Evolutionary conservation across 1,284 basidiomycete species (phyloP).

Genomic region (Agaricales sp.): DNA sequence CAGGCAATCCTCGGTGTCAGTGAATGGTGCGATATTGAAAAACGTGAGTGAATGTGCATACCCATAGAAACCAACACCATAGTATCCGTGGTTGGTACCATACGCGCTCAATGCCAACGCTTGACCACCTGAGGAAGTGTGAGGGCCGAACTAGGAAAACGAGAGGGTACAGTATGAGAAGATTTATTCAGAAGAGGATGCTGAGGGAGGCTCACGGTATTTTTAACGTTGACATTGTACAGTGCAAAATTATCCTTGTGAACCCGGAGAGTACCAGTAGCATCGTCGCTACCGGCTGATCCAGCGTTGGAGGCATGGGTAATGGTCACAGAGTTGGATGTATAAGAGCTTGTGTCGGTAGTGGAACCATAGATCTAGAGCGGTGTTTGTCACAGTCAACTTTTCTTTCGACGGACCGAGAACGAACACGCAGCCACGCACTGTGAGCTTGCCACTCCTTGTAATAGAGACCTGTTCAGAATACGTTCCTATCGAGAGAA

Average conservation of each 20-base stretch:
- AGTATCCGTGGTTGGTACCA: too few relatives aligned
- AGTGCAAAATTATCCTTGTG: conserved; percentile 19
- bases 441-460: conserved; percentile 18
- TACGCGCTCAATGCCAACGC: conserved; percentile 20
- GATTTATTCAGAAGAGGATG: background rate
- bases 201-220: conserved; percentile 11
- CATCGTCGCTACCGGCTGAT: conserved; percentile 13
- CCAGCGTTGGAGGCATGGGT: conserved; percentile 12
- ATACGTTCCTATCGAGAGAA: conserved; percentile 15
- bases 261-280: conserved; percentile 19
- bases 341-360: conserved; percentile 15
- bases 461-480: conserved; percentile 21
- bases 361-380: conserved; percentile 21
- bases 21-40: conserved; percentile 16
- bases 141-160: conserved; percentile 12
- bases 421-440: conserved; percentile 5
- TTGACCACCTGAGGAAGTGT: conserved; percentile 13
- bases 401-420: background rate
- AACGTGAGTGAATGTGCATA: too few relatives aligned
- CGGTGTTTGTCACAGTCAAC: background rate
- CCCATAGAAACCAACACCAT: too few relatives aligned
- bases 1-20: background rate
- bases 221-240: conserved; percentile 21
- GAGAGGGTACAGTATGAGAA: too few relatives aligned
- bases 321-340: conserved; percentile 18